These are phyloP conservation scores for Heterobasidion occidentale DNA, from an alignment of 1,284 basidiomycete genomes.

Conservation along the genomic window DNA sequence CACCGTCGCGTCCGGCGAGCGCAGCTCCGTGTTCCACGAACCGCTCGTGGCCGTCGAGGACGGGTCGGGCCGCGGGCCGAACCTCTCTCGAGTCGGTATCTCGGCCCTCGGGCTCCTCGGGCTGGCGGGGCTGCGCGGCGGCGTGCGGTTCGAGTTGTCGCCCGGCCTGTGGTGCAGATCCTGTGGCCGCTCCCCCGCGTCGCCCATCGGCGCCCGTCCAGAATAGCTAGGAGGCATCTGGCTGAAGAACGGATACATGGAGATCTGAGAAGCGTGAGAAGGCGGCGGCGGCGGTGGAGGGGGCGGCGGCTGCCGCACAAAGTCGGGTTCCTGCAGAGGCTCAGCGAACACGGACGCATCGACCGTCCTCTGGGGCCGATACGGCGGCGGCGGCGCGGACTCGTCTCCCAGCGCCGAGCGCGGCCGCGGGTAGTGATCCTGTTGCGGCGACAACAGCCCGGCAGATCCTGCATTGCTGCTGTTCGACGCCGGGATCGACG, in stretches of 20 bases:
- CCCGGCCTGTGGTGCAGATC: conserved; percentile 3
- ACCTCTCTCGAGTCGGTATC: conserved; percentile 16
- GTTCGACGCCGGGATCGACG: neutral
- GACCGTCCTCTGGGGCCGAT: conserved; percentile 7
- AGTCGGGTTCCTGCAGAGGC: conserved; percentile 12
- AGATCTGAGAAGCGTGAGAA: neutral
- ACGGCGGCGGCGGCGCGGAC: conserved; percentile 13
- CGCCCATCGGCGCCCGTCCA: conserved; percentile 3
- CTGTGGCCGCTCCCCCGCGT: conserved; percentile 3
- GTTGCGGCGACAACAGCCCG: conserved; percentile 2
- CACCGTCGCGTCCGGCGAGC: conserved; percentile 8
- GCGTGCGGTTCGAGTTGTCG: conserved; percentile 16
- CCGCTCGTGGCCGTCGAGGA: conserved; percentile 5
- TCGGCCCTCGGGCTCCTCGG: conserved; percentile 34
- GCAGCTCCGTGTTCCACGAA: conserved; percentile 1
- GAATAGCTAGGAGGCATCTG: conserved; percentile 6
- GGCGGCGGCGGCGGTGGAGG: no score
- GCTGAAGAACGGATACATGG: neutral
- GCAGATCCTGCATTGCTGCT: neutral
- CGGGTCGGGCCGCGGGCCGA: conserved; percentile 16
- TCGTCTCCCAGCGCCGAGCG: conserved; percentile 23
- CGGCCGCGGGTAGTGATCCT: conserved; percentile 9
- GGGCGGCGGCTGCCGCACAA: conserved; percentile 8
- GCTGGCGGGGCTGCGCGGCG: conserved; percentile 49
- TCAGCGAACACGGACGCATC: conserved; percentile 12